phyloP scores from a whole-genome alignment of 1,139 yeast genomes.

The Maudiozyma humilis region DNA sequence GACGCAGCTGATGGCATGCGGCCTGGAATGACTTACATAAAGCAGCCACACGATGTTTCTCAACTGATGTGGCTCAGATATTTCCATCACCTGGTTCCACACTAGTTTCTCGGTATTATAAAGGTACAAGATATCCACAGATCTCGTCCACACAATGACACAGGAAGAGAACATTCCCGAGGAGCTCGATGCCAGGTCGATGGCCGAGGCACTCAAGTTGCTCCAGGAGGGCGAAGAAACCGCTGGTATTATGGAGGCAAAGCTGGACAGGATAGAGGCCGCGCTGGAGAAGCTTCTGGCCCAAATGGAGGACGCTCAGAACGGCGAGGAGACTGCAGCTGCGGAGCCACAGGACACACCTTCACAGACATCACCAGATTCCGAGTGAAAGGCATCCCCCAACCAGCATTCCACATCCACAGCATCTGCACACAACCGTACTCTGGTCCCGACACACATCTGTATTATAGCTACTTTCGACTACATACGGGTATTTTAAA shows the following conservation, averaged over 20 bases:
- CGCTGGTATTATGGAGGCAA: constrained; percentile 46
- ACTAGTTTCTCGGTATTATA: too few species aligned
- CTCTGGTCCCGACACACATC: too few species aligned
- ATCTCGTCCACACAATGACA: constrained; percentile 2
- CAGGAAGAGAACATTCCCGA: constrained; percentile 1
- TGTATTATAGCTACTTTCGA: not conserved
- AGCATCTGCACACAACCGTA: too few species aligned
- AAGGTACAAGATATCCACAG: too few species aligned
- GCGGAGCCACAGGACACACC: too few species aligned
- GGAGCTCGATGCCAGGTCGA: constrained; percentile 8
- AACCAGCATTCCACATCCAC: not conserved
- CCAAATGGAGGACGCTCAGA: constrained; percentile 13
- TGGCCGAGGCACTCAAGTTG: constrained; percentile 30
- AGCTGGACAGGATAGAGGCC: constrained; percentile 48
- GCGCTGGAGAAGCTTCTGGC: constrained; percentile 36
- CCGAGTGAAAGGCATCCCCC: too few species aligned
- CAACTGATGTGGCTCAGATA: too few species aligned
- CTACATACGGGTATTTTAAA: not conserved
- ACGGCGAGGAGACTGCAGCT: constrained; percentile 2
- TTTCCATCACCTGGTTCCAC: too few species aligned
- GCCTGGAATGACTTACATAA: too few species aligned
- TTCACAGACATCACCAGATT: too few species aligned
- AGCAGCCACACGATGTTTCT: too few species aligned
- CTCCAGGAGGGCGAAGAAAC: constrained; percentile 50
- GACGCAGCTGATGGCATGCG: too few species aligned